A percentile compares a stretch with the other conserved stretches of the same genome.
These are phyloP conservation scores for Phalaenopsis hybrid DNA, from an alignment of 116 monocot species.

Conservation along the genomic window DNA sequence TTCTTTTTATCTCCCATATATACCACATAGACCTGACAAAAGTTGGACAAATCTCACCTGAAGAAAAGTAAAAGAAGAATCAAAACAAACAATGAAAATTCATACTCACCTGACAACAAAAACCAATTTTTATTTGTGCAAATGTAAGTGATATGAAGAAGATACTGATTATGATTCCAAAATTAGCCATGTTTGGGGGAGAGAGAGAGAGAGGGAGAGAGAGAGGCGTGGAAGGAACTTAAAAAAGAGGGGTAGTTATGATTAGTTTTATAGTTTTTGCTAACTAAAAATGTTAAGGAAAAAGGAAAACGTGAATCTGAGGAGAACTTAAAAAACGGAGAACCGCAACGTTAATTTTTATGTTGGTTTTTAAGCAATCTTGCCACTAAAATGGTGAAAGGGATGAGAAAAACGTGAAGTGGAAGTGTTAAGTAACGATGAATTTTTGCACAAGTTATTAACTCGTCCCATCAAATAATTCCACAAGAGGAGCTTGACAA, in stretches of 20 bases:
- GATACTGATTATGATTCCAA: not conserved
- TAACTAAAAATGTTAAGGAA: no score
- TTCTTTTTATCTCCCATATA: constrained; percentile 50
- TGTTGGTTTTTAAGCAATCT: no score
- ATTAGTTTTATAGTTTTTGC: no score
- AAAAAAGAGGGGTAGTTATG: not conserved
- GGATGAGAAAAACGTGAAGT: not conserved
- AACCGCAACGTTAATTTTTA: no score
- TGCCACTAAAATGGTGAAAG: not conserved
- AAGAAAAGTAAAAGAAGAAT: not conserved
- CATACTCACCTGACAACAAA: constrained; percentile 32
- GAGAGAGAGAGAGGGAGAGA: constrained; percentile 10
- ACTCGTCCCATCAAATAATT: no score
- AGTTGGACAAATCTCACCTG: not conserved
- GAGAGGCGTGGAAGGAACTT: not conserved
- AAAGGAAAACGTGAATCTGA: no score
- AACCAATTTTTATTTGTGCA: constrained; percentile 9
- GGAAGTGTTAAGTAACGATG: not conserved
- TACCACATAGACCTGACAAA: constrained; percentile 45
- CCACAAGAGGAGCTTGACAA: no score
- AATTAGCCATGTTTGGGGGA: not conserved
- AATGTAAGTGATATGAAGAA: constrained; percentile 13
- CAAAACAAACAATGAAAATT: not conserved
- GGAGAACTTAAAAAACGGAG: no score
- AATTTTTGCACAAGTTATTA: not conserved